Evolutionary conservation across 352 stramenopile genomes (phyloP).

Genomic region (Phytophthora capsici): DNA sequence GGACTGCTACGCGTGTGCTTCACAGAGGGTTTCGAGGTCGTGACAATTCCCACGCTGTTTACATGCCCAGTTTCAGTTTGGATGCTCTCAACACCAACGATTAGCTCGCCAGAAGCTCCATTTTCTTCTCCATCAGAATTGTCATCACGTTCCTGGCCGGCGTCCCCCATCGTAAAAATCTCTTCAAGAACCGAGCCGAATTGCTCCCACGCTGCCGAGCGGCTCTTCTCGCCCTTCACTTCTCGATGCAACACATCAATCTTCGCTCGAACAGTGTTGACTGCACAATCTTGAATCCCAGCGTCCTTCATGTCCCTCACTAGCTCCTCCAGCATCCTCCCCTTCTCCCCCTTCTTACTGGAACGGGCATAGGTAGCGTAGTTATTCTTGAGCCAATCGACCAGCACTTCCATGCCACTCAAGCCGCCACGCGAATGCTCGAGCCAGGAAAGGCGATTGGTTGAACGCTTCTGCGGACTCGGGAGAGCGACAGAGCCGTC

Average conservation of each 20-base stretch:
- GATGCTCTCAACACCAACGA: neutral
- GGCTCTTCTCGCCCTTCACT: constrained; percentile 29
- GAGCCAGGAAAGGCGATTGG: constrained; percentile 32
- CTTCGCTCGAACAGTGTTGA: constrained; percentile 34
- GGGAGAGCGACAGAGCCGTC: neutral
- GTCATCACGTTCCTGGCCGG: constrained; percentile 17
- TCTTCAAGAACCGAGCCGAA: constrained; percentile 38
- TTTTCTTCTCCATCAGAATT: neutral
- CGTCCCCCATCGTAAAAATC: constrained; percentile 39
- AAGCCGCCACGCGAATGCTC: constrained; percentile 23
- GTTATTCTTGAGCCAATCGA: constrained; percentile 32
- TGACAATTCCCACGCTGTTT: neutral
- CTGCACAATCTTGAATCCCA: constrained; percentile 27
- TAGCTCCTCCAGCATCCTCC: constrained; percentile 26
- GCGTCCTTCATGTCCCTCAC: constrained; percentile 31
- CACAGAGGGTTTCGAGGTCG: constrained; percentile 5
- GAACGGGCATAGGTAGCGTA: constrained; percentile 27
- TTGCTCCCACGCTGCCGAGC: constrained; percentile 34
- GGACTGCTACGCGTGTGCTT: constrained; percentile 20
- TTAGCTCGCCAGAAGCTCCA: neutral
- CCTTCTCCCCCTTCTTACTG: constrained; percentile 27
- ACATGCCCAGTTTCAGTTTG: neutral
- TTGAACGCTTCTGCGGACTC: constrained; percentile 9
- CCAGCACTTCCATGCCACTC: constrained; percentile 35
- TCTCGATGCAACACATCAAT: constrained; percentile 35